A percentile compares a stretch with the other conserved stretches of the same genome.
Evolutionary conservation across 2,329 filamentous ascomycete genomes (phyloP).

Genomic region (Beauveria bassiana): DNA sequence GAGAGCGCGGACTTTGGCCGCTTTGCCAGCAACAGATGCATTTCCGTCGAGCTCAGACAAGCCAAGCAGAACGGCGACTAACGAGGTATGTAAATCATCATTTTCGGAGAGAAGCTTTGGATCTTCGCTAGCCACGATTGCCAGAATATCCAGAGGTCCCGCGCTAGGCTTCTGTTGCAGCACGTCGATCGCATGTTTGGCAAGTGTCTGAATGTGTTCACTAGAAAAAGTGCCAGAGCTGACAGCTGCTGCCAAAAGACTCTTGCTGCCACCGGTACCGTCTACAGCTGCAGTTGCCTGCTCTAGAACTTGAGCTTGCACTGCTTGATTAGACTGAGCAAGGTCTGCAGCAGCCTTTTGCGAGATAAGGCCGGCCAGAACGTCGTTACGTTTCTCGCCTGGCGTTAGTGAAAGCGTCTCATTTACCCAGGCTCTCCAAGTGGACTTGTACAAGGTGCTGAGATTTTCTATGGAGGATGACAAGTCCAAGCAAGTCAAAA

Average conservation of each 20-base stretch:
- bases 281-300: constrained; percentile 32
- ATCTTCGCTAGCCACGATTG: constrained; percentile 26
- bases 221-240: constrained; percentile 33
- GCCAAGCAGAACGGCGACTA: constrained; percentile 46
- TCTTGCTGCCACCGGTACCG: constrained; percentile 29
- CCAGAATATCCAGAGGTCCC: constrained; percentile 39
- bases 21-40: constrained; percentile 29
- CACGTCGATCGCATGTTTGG: constrained; percentile 26
- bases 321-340: constrained; percentile 27
- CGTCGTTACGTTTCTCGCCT: constrained; percentile 18
- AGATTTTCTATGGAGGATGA: constrained; percentile 38
- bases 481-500: constrained; percentile 58
- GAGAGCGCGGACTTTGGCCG: constrained; percentile 34
- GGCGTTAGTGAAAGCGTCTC: constrained; percentile 29
- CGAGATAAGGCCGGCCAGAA: constrained; percentile 40
- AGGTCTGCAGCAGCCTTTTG: constrained; percentile 31
- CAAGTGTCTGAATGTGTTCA: constrained; percentile 25
- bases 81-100: constrained; percentile 37
- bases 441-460: constrained; percentile 27
- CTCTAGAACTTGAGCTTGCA: constrained; percentile 42
- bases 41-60: constrained; percentile 42
- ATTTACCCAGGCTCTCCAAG: constrained; percentile 39
- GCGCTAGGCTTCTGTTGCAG: constrained; percentile 30
- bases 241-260: constrained; percentile 40
- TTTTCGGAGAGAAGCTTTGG: constrained; percentile 38